Percentiles rank a stretch among this genome's conserved stretches.
Conservation (phyloP, 2,329 filamentous ascomycete genomes). For the Sporothrix brasiliensis region DNA sequence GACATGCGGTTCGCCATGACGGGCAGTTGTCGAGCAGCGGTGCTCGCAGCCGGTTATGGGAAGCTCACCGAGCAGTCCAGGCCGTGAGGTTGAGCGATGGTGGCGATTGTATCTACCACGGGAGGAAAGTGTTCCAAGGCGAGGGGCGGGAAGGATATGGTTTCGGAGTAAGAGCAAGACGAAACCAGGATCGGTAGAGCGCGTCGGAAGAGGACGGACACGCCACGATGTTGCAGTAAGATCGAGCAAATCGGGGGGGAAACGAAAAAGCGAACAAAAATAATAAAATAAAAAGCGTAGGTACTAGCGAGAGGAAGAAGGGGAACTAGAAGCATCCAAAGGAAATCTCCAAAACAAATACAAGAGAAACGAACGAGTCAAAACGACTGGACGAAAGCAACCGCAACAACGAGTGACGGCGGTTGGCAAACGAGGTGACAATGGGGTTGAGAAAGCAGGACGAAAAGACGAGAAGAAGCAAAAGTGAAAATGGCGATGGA, state of each 20-base stretch:
- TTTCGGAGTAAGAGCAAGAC: not conserved
- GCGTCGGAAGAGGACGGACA: not conserved
- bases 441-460: conserved; percentile 13
- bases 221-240: not conserved
- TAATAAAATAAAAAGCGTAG: conserved; percentile 1
- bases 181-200: not conserved
- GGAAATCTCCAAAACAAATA: not conserved
- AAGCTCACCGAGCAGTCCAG: conserved; percentile 23
- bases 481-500: conserved; percentile 19
- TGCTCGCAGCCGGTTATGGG: conserved; percentile 26
- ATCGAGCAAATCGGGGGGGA: conserved; percentile 13
- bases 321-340: not conserved
- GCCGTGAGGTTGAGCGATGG: conserved; percentile 31
- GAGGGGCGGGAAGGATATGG: not conserved
- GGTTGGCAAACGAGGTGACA: conserved; percentile 36
- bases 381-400: conserved; percentile 47
- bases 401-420: conserved; percentile 64
- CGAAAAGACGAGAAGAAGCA: conserved; percentile 37
- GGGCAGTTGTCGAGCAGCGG: conserved; percentile 35
- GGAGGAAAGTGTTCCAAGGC: not conserved
- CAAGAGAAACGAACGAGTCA: conserved; percentile 33
- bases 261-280: conserved; percentile 1
- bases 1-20: conserved; percentile 66
- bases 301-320: conserved; percentile 32
- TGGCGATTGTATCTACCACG: not conserved